Conservation (phyloP, 108 stramenopile genomes). For the Pseudonitzschia pungens region DNA sequence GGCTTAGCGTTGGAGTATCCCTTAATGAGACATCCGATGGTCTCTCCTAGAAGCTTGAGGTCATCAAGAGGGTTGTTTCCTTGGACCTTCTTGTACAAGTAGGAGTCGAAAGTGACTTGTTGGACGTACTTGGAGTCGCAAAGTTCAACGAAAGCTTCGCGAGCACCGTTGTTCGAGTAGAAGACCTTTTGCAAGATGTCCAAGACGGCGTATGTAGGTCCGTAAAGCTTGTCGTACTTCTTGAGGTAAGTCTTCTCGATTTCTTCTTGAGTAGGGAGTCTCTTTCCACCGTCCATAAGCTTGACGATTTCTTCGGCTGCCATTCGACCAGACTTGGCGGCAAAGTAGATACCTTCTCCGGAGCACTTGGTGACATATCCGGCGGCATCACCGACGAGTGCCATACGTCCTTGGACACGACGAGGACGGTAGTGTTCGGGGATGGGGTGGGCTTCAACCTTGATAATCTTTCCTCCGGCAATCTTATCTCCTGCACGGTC, state of each 20-base stretch:
- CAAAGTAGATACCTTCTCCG: constrained; percentile 99
- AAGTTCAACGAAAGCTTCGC: constrained; percentile 97
- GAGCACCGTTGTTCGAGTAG: constrained; percentile 96
- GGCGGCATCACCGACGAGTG: constrained; percentile 96
- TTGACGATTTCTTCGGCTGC: constrained; percentile 93
- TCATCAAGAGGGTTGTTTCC: constrained; percentile 98
- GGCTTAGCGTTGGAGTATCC: constrained; percentile 94
- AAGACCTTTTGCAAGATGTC: constrained; percentile 97
- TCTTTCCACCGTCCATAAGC: constrained; percentile 85
- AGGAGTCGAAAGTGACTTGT: constrained; percentile 98
- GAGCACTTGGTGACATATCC: constrained; percentile 99
- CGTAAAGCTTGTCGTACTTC: constrained; percentile 92
- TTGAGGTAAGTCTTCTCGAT: constrained; percentile 92
- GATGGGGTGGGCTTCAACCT: constrained; percentile 99
- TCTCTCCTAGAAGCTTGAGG: constrained; percentile 95
- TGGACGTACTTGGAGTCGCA: constrained; percentile 98
- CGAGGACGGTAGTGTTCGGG: constrained; percentile 98
- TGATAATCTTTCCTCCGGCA: constrained; percentile 97
- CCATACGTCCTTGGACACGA: constrained; percentile 92
- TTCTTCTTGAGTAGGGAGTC: constrained; percentile 90
- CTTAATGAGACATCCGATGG: constrained; percentile 93
- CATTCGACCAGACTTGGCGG: constrained; percentile 97
- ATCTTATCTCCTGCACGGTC: constrained; percentile 98
- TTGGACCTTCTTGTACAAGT: constrained; percentile 98
- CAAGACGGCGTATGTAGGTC: constrained; percentile 96